Evolutionary conservation across 106 monocot genomes (phyloP).

Genomic region (Dendrobium officinale): DNA sequence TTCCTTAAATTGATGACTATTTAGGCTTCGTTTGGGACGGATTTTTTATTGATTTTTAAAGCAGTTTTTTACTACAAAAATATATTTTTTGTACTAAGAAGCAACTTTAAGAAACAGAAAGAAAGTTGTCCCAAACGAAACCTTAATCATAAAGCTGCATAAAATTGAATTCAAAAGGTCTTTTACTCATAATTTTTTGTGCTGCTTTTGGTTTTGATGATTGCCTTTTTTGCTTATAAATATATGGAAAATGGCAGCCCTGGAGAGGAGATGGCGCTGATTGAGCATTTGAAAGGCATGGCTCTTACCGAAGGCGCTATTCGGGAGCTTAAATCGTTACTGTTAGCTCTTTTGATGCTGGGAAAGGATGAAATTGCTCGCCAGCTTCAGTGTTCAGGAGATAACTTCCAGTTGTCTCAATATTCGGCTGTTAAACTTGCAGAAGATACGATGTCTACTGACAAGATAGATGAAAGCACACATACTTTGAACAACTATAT

Average conservation of each 20-base stretch:
- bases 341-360: slow-evolving; percentile 46
- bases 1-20: background rate
- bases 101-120: too few species aligned
- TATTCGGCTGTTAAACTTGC: slow-evolving; percentile 64
- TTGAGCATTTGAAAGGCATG: slow-evolving; percentile 84
- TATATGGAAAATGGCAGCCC: slow-evolving; percentile 36
- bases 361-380: slow-evolving; percentile 64
- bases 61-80: too few species aligned
- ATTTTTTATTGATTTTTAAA: too few species aligned
- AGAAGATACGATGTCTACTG: slow-evolving; percentile 57
- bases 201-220: background rate
- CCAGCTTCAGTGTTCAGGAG: slow-evolving; percentile 49
- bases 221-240: background rate
- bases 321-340: slow-evolving; percentile 54
- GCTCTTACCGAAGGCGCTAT: slow-evolving; percentile 29
- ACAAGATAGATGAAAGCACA: slow-evolving; percentile 46
- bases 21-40: background rate
- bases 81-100: too few species aligned
- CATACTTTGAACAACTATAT: slow-evolving; percentile 73
- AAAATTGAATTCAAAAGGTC: background rate
- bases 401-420: slow-evolving; percentile 53
- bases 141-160: background rate
- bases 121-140: too few species aligned
- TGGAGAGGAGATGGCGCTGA: slow-evolving; percentile 80
- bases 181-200: background rate